Percentiles rank a stretch among this genome's conserved stretches.
Conservation (phyloP, 441 rosid genomes). For the Pelargonium cotyledonis region DNA sequence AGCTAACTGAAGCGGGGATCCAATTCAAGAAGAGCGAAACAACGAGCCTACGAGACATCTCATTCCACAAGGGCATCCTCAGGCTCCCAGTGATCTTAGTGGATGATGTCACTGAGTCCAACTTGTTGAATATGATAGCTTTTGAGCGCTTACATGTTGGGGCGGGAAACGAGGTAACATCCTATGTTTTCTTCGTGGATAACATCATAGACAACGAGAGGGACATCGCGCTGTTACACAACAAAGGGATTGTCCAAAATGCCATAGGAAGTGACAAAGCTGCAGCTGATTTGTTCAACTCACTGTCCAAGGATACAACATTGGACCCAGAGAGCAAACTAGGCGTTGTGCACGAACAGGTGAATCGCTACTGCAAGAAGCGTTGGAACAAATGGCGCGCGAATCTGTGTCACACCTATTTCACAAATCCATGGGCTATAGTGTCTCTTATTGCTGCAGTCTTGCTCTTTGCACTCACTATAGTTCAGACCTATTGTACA, state of each 20-base stretch:
- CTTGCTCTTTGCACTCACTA: background rate
- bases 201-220: conserved; percentile 31
- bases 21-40: conserved; percentile 28
- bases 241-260: background rate
- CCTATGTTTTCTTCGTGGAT: conserved; percentile 39
- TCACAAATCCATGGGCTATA: background rate
- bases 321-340: background rate
- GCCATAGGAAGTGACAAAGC: background rate
- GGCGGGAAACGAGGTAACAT: conserved; percentile 37
- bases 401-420: background rate
- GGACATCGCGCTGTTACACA: background rate
- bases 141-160: conserved; percentile 43
- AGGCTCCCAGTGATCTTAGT: conserved; percentile 30
- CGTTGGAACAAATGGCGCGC: background rate
- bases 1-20: conserved; percentile 40
- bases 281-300: background rate
- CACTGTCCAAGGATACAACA: background rate
- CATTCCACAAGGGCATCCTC: conserved; percentile 29
- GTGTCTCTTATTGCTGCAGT: background rate
- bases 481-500: background rate
- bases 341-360: background rate
- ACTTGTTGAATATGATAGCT: conserved; percentile 39
- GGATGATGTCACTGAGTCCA: conserved; percentile 38
- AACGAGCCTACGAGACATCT: conserved; percentile 35
- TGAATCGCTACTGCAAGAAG: background rate